Conservation (phyloP, 179 eudicot genomes). For the Corrigiola litoralis region DNA sequence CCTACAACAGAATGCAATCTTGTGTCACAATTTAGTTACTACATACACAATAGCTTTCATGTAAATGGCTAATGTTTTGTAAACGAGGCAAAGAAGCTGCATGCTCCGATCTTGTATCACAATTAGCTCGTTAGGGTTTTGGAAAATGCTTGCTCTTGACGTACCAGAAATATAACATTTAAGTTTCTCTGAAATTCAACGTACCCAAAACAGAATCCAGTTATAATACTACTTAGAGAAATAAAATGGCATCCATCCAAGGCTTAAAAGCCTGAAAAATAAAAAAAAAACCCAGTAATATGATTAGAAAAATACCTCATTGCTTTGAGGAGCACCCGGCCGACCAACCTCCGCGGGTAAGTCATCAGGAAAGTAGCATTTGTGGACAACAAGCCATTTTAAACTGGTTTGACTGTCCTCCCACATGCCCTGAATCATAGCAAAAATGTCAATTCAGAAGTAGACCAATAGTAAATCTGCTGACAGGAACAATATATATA, state of each 20-base stretch:
- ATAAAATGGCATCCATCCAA: background rate
- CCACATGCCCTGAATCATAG: conserved; percentile 79
- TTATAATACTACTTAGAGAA: too few species aligned
- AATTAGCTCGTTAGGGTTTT: too few species aligned
- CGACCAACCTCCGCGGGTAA: conserved; percentile 89
- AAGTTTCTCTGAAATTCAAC: too few species aligned
- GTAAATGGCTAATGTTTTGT: background rate
- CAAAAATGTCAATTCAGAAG: background rate
- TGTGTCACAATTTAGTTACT: background rate
- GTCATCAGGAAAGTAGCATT: conserved; percentile 83
- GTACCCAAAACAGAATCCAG: background rate
- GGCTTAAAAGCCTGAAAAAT: background rate
- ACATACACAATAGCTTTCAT: background rate
- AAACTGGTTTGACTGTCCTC: conserved; percentile 63
- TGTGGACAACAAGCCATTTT: conserved; percentile 62
- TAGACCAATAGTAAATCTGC: background rate
- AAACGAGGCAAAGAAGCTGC: background rate
- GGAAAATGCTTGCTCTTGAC: too few species aligned
- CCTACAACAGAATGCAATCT: conserved; percentile 34
- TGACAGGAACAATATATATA: background rate
- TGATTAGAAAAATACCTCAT: conserved; percentile 51
- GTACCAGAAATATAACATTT: too few species aligned
- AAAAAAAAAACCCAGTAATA: background rate
- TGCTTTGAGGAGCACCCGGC: conserved; percentile 80
- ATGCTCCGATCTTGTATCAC: too few species aligned